phyloP scores from a whole-genome alignment of 139 green algal species.

The Edaphochlamys debaryana region DNA sequence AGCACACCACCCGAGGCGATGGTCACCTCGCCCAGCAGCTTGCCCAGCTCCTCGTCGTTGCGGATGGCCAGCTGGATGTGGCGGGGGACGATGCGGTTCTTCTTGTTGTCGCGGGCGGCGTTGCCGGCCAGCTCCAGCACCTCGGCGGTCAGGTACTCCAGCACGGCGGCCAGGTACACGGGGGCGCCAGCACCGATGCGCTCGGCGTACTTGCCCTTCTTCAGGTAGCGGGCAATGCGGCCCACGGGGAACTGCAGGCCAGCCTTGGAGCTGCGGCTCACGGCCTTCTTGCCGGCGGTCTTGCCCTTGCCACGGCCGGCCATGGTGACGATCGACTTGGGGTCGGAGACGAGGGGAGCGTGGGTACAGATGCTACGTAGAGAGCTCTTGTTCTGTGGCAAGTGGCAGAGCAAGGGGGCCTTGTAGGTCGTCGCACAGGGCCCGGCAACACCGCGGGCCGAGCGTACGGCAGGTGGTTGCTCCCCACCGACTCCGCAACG shows the following conservation, averaged over 20 bases:
- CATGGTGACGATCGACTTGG: no score
- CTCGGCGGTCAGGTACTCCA: conserved; percentile 94
- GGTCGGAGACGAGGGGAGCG: no score
- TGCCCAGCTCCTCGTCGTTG: conserved; percentile 74
- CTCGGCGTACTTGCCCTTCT: conserved; percentile 75
- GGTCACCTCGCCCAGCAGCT: conserved; percentile 71
- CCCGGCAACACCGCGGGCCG: no score
- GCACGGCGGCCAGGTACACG: conserved; percentile 74
- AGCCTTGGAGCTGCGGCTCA: conserved; percentile 88
- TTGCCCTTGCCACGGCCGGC: not conserved
- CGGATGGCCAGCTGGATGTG: conserved; percentile 92
- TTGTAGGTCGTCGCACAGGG: no score
- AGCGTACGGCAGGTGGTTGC: no score
- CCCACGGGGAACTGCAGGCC: conserved; percentile 91
- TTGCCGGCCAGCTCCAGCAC: conserved; percentile 99
- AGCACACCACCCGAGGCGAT: conserved; percentile 59
- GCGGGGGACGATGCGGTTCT: conserved; percentile 82
- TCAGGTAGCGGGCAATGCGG: conserved; percentile 85
- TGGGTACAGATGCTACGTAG: no score
- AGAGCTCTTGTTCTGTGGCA: no score
- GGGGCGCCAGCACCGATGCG: conserved; percentile 71
- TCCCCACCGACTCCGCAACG: no score
- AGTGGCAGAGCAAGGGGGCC: no score
- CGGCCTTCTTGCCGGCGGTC: conserved; percentile 67
- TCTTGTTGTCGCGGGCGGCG: conserved; percentile 93